Base-by-base conservation (phyloP, 140 eudicot species). In the Oenanthe javanica region DNA sequence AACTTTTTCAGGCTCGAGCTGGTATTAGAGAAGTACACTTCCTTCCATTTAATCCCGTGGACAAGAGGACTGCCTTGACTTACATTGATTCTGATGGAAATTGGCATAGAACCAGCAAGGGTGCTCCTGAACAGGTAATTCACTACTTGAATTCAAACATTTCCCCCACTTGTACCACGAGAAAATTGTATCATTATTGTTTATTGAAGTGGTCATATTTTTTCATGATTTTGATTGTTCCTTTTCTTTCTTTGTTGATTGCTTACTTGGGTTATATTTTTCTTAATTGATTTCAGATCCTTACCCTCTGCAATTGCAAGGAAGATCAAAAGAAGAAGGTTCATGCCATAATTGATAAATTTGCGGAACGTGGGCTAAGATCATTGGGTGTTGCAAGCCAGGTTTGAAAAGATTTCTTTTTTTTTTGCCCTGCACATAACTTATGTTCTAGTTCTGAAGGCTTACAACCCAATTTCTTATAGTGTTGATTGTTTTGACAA, bases 61-160 rank as follows among this genome's bases (percentile, higher is more conserved):
- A 86, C 52, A 86, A 86, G 83, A 83, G 89, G 84, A 86, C 87
- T 51, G 89, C 87, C 18, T 59, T 86, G 72, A 86, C 89, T 27
- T 86, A 83, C 77, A 81, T 83, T 64, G 89, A 86, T 81, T 76
- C 85, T 67, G 42, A 11, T 67, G 73, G 73, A 27, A 31, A 67
- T 27, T 67, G 73, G 73, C 73, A 67, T 16, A 85, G 89, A 25
- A 82, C 85, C 5, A 86, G 89, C 75, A 86, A 86, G 82, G 89
- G 89, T 51, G 89, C 89, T n/a, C 89, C 89, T 46, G 89, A 86
- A 78, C 89, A 86, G 87, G 89, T 86, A n/a, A 4, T 1, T 75
- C 72, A 9, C 8, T 47, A 43, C 67, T 75, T 38, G 31, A 6
- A 19, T 61, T 42, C 3, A 31, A 31, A 31, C 18, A 7, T 14